phyloP scores from a whole-genome alignment of 225 moss, liverwort and hornwort species.

The Marchantia polymorpha region DNA sequence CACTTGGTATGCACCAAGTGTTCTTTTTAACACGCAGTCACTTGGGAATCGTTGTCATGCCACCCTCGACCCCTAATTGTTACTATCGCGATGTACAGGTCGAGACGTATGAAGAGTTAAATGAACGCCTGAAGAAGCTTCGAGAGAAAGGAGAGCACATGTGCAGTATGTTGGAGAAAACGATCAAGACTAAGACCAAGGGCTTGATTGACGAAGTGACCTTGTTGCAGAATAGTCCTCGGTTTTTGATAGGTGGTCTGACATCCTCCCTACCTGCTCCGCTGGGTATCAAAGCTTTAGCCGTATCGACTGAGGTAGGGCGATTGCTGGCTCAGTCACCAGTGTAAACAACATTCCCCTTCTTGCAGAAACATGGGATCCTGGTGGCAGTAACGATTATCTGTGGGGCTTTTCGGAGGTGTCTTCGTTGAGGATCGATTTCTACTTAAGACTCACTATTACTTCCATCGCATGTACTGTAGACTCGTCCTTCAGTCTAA shows the following conservation, averaged over 20 bases:
- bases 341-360: neutral
- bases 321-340: conserved; percentile 4
- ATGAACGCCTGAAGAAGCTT: neutral
- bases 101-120: neutral
- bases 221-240: neutral
- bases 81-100: neutral
- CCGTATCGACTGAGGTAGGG: neutral
- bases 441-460: too few species aligned
- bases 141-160: neutral
- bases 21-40: neutral
- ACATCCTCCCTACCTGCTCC: neutral
- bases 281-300: neutral
- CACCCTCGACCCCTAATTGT: neutral
- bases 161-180: neutral
- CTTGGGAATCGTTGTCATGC: neutral
- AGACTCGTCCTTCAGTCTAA: too few species aligned
- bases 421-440: too few species aligned
- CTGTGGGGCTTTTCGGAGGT: too few species aligned
- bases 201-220: neutral
- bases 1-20: too few species aligned
- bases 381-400: too few species aligned
- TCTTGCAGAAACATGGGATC: too few species aligned
- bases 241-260: neutral
- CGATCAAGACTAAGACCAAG: neutral
- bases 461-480: too few species aligned